These are phyloP conservation scores for Lactarius evosmus DNA, from an alignment of 768 basidiomycete species.

Conservation along the genomic window DNA sequence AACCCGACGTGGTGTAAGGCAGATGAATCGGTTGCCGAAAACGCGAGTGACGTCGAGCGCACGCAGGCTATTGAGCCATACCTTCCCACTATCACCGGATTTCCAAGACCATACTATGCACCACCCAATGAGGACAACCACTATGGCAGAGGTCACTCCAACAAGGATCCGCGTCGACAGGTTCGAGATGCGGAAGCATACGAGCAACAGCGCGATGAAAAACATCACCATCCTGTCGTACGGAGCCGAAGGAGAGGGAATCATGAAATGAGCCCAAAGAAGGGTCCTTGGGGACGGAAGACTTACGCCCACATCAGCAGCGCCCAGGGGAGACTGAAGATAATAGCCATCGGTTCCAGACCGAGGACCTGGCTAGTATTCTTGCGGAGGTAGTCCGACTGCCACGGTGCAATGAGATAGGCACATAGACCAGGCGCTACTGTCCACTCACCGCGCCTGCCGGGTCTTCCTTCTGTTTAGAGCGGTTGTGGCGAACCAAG, in stretches of 20 bases:
- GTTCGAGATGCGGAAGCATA: constrained; percentile 11
- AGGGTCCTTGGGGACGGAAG: neutral
- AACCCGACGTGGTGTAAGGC: neutral
- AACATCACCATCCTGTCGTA: constrained; percentile 16
- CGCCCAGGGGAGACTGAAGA: constrained; percentile 54
- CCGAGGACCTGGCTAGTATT: neutral
- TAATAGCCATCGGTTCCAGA: constrained; percentile 39
- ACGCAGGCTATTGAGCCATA: neutral
- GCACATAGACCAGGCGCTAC: neutral
- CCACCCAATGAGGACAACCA: neutral
- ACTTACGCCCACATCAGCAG: constrained; percentile 59
- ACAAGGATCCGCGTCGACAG: constrained; percentile 4
- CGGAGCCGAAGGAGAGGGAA: neutral
- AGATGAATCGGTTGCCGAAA: neutral
- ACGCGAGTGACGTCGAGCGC: too few species aligned
- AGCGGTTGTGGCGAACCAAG: constrained; percentile 43
- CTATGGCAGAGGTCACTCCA: neutral
- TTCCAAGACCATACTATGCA: neutral
- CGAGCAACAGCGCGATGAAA: constrained; percentile 9
- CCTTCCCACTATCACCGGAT: neutral
- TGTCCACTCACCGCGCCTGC: neutral
- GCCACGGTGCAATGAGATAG: neutral
- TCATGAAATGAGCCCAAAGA: neutral
- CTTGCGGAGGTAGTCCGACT: constrained; percentile 29
- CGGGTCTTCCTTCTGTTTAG: constrained; percentile 37